Base-by-base conservation (phyloP, 768 basidiomycete species). In the Neoboletus brunneissimus region DNA sequence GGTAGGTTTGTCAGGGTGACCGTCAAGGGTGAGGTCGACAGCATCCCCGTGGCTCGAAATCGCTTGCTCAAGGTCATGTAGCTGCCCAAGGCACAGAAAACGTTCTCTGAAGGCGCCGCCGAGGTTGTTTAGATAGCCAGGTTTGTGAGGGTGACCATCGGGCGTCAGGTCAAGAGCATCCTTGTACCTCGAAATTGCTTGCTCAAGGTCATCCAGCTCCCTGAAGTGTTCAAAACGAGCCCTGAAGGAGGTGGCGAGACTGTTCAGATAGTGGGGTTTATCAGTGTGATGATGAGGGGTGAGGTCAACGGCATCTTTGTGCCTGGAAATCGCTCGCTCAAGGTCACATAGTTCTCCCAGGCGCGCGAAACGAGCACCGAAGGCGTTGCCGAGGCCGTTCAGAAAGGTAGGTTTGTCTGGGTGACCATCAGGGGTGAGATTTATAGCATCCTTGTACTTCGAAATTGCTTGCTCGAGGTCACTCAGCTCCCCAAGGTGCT, bases 381-480 rank as follows among this genome's bases (percentile, higher is more conserved):
- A 38, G 37, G 18, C 16, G 13, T n/a, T 38, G 0, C 37, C 37
- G 8, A 38, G 15, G 37, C 37, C 37, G 18, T 18, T 18, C 35
- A 37, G 35, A 37, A 37, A 16, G 7, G 11, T 37, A 5, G 43
- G 43, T 18, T 45, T 45, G 25, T 18, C 5, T 9, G 43, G 16
- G 16, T 45, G 43, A 3, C 25, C 16, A 45, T 45, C 25, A 45
- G 43, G 43, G 25, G 10, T 45, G 44, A 27, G 25, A 25, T 45
- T 2, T 3, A 45, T 5, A 11, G 44, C 44, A 18, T 45, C 5
- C 44, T 0, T 45, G 25, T 4, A 9, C 8, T 2, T 11, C 15
- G 20, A 59, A 46, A 57, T 46, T 10, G 45, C 48, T 22, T 46
- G 7, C 12, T 27, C 22, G 4, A 57, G 44, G 23, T 59, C 49